Conservation (phyloP, 164 flowering plant genomes). For the Berberis vulgaris region DNA sequence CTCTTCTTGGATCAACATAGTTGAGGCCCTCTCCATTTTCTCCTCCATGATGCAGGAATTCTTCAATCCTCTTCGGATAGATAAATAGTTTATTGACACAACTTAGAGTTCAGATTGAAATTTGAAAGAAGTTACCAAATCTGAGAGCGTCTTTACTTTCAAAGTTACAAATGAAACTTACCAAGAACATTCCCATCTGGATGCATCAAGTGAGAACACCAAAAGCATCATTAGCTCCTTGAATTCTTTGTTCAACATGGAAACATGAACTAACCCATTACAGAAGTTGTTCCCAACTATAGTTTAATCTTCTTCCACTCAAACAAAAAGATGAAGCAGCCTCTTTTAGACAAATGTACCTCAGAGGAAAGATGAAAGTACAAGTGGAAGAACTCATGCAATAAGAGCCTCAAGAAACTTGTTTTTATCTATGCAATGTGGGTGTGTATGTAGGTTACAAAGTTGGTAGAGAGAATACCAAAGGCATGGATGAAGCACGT, state of each 20-base stretch:
- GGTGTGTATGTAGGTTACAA: conserved; percentile 5
- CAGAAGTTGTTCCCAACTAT: neutral
- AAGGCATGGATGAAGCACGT: conserved; percentile 19
- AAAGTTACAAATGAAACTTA: too few relatives aligned
- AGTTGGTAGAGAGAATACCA: conserved; percentile 20
- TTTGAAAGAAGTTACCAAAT: neutral
- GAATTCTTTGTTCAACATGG: too few relatives aligned
- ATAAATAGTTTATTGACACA: neutral
- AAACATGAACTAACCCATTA: too few relatives aligned
- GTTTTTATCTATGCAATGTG: conserved; percentile 8
- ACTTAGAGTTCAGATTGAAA: neutral
- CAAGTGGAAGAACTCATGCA: conserved; percentile 4
- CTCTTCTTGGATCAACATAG: conserved; percentile 23
- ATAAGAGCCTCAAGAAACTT: conserved; percentile 13
- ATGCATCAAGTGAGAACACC: too few relatives aligned
- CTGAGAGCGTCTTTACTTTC: neutral
- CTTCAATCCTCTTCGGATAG: neutral
- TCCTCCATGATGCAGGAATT: conserved; percentile 36
- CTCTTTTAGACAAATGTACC: neutral
- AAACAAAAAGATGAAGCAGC: neutral
- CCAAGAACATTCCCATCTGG: too few relatives aligned
- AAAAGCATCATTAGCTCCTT: too few relatives aligned
- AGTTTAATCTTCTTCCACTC: neutral
- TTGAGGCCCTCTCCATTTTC: conserved; percentile 23
- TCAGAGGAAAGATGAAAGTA: neutral